A percentile compares a stretch with the other conserved stretches of the same genome.
Conservation (phyloP, 2,329 filamentous ascomycete species). For the Cladosporium sp. region DNA sequence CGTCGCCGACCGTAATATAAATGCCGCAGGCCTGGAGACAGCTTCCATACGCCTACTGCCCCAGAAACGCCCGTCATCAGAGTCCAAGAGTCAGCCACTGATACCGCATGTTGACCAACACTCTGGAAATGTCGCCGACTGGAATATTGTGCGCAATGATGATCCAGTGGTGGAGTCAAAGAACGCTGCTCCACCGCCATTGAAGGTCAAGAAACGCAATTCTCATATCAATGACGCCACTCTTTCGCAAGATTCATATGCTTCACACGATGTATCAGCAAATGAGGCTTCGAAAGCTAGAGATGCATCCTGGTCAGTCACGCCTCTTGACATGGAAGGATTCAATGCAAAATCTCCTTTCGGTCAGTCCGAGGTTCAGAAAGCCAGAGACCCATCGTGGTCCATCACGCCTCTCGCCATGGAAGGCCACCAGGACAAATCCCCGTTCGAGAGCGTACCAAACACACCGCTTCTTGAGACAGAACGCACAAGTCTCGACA, state of each 20-base stretch:
- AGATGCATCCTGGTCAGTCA: conserved; percentile 3
- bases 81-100: conserved; percentile 4
- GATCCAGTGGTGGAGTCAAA: neutral
- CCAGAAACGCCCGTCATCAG: neutral
- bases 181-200: neutral
- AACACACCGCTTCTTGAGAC: neutral
- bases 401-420: neutral
- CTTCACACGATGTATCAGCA: neutral
- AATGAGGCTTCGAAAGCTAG: neutral
- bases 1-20: conserved; percentile 57
- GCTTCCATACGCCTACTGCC: neutral
- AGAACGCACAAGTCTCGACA: conserved; percentile 18
- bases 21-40: neutral
- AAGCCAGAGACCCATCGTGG: conserved; percentile 2
- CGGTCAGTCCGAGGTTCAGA: no score
- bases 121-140: conserved; percentile 8
- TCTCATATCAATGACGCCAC: neutral
- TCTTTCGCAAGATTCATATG: neutral
- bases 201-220: conserved; percentile 3
- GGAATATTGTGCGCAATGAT: conserved; percentile 8
- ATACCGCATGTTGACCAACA: conserved; percentile 8
- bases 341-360: no score
- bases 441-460: neutral
- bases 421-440: neutral
- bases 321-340: neutral